Percentiles rank a stretch among this genome's conserved stretches.
phyloP scores from a whole-genome alignment of 2,329 filamentous ascomycete genomes.

The Fusarium sp. region DNA sequence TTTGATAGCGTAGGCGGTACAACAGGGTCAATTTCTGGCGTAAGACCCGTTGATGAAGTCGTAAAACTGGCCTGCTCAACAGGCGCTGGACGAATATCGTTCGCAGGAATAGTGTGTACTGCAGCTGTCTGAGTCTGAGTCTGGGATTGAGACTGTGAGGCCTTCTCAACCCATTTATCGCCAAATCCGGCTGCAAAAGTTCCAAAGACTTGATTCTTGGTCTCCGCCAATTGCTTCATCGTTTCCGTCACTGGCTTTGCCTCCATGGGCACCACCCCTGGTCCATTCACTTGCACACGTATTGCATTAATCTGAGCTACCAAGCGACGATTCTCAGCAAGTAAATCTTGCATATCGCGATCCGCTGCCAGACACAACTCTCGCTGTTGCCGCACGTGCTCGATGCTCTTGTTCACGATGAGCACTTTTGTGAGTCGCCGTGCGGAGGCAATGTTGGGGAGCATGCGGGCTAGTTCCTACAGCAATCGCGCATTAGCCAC shows the following conservation, averaged over 20 bases:
- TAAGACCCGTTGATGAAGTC: neutral
- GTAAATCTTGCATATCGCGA: constrained; percentile 1
- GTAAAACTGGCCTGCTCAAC: neutral
- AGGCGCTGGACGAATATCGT: neutral
- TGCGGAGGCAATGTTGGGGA: constrained; percentile 4
- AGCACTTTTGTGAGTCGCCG: constrained; percentile 25
- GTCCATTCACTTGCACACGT: constrained; percentile 5
- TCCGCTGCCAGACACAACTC: neutral
- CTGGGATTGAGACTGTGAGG: neutral
- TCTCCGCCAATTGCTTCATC: constrained; percentile 19
- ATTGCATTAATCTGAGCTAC: constrained; percentile 13
- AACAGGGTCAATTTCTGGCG: neutral
- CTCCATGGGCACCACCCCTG: neutral
- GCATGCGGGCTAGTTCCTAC: constrained; percentile 19
- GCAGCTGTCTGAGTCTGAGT: neutral
- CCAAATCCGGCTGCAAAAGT: constrained; percentile 7
- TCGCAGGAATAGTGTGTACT: fast-evolving
- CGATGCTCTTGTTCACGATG: constrained; percentile 21
- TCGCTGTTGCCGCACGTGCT: constrained; percentile 16
- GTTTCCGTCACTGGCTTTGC: constrained; percentile 11
- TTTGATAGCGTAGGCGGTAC: neutral
- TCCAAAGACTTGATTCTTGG: constrained; percentile 12
- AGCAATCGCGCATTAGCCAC: neutral
- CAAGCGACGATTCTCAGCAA: constrained; percentile 5
- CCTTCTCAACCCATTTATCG: constrained; percentile 8